Evolutionary conservation across 352 stramenopile genomes (phyloP), one percentile per base, ranked within the genome.

Genomic region (Pythium vanterpoolii): DNA sequence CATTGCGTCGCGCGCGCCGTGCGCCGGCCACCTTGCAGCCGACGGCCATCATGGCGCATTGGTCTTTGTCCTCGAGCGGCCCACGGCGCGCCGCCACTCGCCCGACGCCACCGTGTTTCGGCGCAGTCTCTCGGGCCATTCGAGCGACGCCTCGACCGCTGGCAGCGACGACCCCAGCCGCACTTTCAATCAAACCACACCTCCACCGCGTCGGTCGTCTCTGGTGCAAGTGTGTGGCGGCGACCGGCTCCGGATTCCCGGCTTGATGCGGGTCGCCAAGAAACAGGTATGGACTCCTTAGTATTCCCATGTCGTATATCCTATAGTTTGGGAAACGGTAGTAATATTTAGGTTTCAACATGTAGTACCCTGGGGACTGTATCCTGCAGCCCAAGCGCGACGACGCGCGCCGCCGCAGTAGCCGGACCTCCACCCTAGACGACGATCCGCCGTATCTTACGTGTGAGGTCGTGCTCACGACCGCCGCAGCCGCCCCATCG

Each of bases 61-160:
- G 5, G 71, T 79, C 36, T 66, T 79, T 44, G 65, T 79, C 11
- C 56, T 76, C 16, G 59, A 74, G 53, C 65, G 62, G n/a, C 54
- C 51, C 40, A 60, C 24, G 40, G 46, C 62, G 21, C 54, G 55
- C 1, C 16, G 48, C 0, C 23, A 44, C 14, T 10, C 44, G 26
- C 42, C 55, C 7, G 24, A 34, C 30, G 42, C 56, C 45, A 50
- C 31, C 13, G 56, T 52, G 24, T 13, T 53, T 24, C 42, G 51
- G 3, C 51, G 51, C 6, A 60, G 43, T 16, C 16, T 52, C 18
- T 60, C 52, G 39, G 8, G 26, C n/a, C 39, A 9, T 7, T 47
- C 36, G 24, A 52, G 47, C 18, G 47, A 54, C 36, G 47, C 45
- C 13, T 52, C 31, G 16, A 44, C 30, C 47, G 14, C 27, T 9